Percentiles rank a stretch among this genome's conserved stretches.
These are phyloP conservation scores for Coniochaeta sp. DNA, from an alignment of 2,329 filamentous ascomycete genomes.

Conservation along the genomic window DNA sequence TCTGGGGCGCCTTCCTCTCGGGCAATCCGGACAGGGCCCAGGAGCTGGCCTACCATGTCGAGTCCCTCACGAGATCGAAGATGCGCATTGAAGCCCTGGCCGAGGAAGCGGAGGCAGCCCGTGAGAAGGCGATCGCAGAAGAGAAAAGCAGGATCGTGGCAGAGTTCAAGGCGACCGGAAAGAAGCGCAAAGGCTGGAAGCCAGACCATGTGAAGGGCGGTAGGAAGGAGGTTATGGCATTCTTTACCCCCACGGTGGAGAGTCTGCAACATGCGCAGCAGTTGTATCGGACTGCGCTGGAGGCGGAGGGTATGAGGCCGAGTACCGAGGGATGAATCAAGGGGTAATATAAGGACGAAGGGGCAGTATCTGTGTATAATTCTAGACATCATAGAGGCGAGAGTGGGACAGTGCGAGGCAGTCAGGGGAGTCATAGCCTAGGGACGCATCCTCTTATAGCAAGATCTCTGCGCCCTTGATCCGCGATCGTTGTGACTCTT, in stretches of 20 bases:
- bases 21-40: slow-evolving; percentile 74
- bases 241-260: slow-evolving; percentile 68
- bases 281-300: slow-evolving; percentile 26
- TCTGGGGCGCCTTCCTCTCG: slow-evolving; percentile 88
- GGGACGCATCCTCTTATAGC: too few relatives aligned
- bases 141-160: slow-evolving; percentile 65
- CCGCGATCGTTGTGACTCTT: too few relatives aligned
- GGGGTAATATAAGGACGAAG: neutral
- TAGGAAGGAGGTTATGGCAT: slow-evolving; percentile 62
- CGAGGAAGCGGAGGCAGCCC: slow-evolving; percentile 69
- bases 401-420: too few relatives aligned
- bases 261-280: slow-evolving; percentile 41
- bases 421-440: too few relatives aligned
- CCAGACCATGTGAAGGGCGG: slow-evolving; percentile 66
- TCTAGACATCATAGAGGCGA: neutral
- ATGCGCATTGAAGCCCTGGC: slow-evolving; percentile 76
- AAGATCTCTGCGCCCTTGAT: too few relatives aligned
- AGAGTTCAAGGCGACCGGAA: slow-evolving; percentile 64
- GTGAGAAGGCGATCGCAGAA: slow-evolving; percentile 57
- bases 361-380: neutral
- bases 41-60: slow-evolving; percentile 75
- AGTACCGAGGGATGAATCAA: neutral
- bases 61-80: slow-evolving; percentile 71
- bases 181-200: slow-evolving; percentile 60
- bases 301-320: slow-evolving; percentile 12